Evolutionary conservation across 306 rosid genomes (phyloP).

Genomic region (Nissolia schottii): DNA sequence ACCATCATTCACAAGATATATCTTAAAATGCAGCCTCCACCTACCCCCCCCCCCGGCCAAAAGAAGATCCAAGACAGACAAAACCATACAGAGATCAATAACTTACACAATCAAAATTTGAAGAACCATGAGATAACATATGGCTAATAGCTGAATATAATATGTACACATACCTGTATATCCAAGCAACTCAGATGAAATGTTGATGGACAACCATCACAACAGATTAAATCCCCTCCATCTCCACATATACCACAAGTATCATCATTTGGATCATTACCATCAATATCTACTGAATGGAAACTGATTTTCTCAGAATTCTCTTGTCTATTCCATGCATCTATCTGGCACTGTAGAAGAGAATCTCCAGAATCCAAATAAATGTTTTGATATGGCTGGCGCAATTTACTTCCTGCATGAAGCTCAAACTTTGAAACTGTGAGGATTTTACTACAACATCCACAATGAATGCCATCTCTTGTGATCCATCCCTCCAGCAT

Average conservation of each 20-base stretch:
- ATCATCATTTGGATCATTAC: slow-evolving; percentile 87
- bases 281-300: slow-evolving; percentile 58
- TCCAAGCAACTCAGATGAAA: slow-evolving; percentile 80
- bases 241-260: slow-evolving; percentile 89
- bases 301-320: slow-evolving; percentile 42
- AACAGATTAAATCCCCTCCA: slow-evolving; percentile 88
- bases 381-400: slow-evolving; percentile 82
- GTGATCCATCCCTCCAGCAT: slow-evolving; percentile 89
- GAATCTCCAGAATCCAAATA: slow-evolving; percentile 82
- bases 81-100: background rate
- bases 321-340: slow-evolving; percentile 74
- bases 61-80: background rate
- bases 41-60: background rate
- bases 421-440: slow-evolving; percentile 80
- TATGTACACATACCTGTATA: slow-evolving; percentile 42
- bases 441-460: slow-evolving; percentile 88
- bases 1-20: background rate
- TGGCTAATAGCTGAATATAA: slow-evolving; percentile 4
- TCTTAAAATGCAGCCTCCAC: too few relatives aligned
- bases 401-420: slow-evolving; percentile 85
- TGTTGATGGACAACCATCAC: slow-evolving; percentile 90
- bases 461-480: slow-evolving; percentile 84
- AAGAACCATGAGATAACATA: background rate
- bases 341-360: slow-evolving; percentile 82
- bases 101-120: background rate